Evolutionary conservation across 2,329 filamentous ascomycete genomes (phyloP).

Genomic region (Colletotrichum aenigma): DNA sequence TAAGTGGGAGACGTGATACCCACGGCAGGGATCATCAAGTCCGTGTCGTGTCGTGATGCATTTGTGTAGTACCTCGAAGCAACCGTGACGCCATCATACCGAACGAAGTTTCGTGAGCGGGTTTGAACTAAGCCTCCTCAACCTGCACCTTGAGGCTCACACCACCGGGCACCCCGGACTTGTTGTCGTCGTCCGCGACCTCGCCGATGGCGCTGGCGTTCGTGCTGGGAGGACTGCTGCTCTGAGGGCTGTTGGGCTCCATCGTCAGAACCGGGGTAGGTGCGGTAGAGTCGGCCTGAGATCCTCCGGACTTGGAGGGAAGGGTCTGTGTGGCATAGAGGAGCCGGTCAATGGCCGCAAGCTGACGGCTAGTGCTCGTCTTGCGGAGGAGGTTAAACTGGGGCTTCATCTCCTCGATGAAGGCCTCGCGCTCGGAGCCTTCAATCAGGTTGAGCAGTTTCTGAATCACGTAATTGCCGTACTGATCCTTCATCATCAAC

Average conservation of each 20-base stretch:
- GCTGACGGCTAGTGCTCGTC: constrained; percentile 69
- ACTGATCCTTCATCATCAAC: constrained; percentile 85
- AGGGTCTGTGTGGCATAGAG: constrained; percentile 33
- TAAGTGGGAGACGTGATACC: neutral
- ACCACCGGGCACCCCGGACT: constrained; percentile 21
- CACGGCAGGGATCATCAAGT: neutral
- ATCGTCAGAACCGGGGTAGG: constrained; percentile 72
- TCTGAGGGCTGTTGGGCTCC: constrained; percentile 72
- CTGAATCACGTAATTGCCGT: constrained; percentile 97
- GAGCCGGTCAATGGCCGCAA: constrained; percentile 65
- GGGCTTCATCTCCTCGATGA: constrained; percentile 68
- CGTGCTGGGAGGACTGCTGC: constrained; percentile 68
- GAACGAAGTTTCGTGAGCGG: neutral
- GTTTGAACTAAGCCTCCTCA: constrained; percentile 30
- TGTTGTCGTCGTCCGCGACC: constrained; percentile 30
- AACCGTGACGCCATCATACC: constrained; percentile 6
- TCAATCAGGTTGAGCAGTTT: constrained; percentile 72
- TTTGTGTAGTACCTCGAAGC: constrained; percentile 1
- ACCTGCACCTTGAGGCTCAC: constrained; percentile 29
- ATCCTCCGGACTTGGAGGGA: constrained; percentile 13
- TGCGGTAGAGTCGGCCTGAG: constrained; percentile 50
- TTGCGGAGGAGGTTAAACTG: constrained; percentile 68
- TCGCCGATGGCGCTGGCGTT: constrained; percentile 58
- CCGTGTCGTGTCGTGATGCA: constrained; percentile 12
- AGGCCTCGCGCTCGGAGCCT: constrained; percentile 60